Evolutionary conservation across 495 filamentous ascomycete genomes (phyloP), one percentile per base, ranked within the genome.

Genomic region (Aspergillus hancockii): DNA sequence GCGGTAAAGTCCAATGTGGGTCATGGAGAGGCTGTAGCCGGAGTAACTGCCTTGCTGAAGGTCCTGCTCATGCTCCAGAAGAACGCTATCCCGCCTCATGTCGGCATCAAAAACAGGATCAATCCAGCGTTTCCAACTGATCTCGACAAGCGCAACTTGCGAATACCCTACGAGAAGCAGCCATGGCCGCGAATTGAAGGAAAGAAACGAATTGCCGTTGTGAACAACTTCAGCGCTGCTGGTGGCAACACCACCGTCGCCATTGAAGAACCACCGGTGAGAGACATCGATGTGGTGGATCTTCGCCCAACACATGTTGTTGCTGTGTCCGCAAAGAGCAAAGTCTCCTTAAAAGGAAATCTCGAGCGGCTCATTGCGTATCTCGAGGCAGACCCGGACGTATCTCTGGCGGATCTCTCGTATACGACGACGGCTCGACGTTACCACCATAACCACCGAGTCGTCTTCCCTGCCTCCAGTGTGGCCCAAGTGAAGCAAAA

Each of bases 1-100:
- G 60, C 72, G 0, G 62, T 71, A 1, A 78, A 78, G 52, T 63
- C 67, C 0, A 75, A 75, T 30, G 57, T 76, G 25, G 75, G 76
- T 0, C 74, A 79, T 52, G 57, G 62, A 1, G 75, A 76, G 58
- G 65, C 74, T 9, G 74, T 57, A 18, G 50, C 72, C 0, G 75
- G 72, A 0, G 49, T 71, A 5, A 52, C 60, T 7, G 50, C 68
- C 0, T 30, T 79, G n/a, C 64, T 76, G 43, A 79, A 79, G 30
- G 59, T 57, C 6, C 22, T 78, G 7, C 31, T 75, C 23, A 68
- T 75, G 61, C 32, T 76, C 5, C 59, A 71, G 22, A 57, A 71
- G 9, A 54, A 65, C 16, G 46, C 28, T 2, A 74, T 78, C 22
- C 73, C 74, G 0, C 65, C 69, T 5, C 75, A 77, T 41, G 49